These are phyloP conservation scores for Sporothrix globosa DNA, from an alignment of 2,329 filamentous ascomycete genomes.

Conservation along the genomic window DNA sequence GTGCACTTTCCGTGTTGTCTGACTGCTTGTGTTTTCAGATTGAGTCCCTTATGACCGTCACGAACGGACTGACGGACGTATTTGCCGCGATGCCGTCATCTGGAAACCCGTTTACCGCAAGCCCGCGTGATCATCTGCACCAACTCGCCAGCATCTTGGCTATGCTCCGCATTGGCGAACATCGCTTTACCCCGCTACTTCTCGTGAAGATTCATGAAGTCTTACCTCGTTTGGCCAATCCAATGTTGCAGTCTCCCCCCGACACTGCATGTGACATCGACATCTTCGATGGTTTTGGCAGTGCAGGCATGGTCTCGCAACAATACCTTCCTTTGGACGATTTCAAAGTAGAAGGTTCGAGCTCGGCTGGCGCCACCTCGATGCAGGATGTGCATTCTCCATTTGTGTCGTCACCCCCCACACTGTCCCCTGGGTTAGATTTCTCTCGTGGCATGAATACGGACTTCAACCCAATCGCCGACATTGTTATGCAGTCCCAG, in stretches of 20 bases:
- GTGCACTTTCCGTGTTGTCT: not conserved
- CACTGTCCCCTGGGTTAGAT: conserved; percentile 59
- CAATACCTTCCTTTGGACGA: conserved; percentile 53
- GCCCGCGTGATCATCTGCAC: conserved; percentile 73
- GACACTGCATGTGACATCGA: conserved; percentile 59
- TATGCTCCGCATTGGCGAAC: conserved; percentile 72
- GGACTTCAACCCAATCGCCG: conserved; percentile 55
- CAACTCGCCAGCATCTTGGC: conserved; percentile 70
- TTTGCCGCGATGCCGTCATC: conserved; percentile 66
- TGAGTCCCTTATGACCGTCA: conserved; percentile 78
- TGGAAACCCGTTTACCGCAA: conserved; percentile 64
- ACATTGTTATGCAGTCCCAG: conserved; percentile 60
- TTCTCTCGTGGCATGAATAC: conserved; percentile 49
- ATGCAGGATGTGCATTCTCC: conserved; percentile 53
- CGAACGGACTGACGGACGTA: conserved; percentile 72
- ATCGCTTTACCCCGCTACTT: conserved; percentile 76
- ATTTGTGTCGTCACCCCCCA: conserved; percentile 57
- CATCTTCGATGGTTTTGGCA: conserved; percentile 69
- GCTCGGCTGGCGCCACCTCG: conserved; percentile 43
- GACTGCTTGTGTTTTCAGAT: conserved; percentile 52
- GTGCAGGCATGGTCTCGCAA: conserved; percentile 62
- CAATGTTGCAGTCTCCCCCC: conserved; percentile 62
- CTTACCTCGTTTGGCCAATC: conserved; percentile 64
- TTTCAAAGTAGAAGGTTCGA: conserved; percentile 52
- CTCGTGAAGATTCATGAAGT: conserved; percentile 75